These are phyloP conservation scores for Sugiyamaella marilandica DNA, from an alignment of 805 yeast genomes.

Conservation along the genomic window DNA sequence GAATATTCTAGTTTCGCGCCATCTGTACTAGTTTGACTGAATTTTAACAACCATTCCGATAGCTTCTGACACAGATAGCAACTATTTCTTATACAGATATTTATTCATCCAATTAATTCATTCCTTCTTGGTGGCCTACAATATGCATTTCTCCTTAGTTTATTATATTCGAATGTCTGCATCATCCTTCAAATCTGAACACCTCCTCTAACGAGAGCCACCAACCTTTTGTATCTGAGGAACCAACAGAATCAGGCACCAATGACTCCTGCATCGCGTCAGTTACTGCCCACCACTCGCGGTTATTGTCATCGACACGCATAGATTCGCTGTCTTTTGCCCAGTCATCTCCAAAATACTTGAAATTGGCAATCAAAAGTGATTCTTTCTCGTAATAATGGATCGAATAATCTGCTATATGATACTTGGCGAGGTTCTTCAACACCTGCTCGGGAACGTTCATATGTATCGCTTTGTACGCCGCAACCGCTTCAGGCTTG, in stretches of 20 bases:
- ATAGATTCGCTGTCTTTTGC: slow-evolving; percentile 34
- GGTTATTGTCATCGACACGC: slow-evolving; percentile 35
- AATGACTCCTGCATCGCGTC: slow-evolving; percentile 39
- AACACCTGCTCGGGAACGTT: slow-evolving; percentile 34
- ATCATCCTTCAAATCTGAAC: slow-evolving; percentile 34
- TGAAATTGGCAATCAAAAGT: slow-evolving; percentile 36
- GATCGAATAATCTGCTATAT: slow-evolving; percentile 41
- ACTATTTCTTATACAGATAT: no score
- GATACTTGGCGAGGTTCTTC: slow-evolving; percentile 33
- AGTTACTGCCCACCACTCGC: slow-evolving; percentile 40
- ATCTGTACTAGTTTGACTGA: no score
- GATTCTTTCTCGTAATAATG: slow-evolving; percentile 33
- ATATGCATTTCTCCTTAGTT: no score
- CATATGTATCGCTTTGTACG: slow-evolving; percentile 35
- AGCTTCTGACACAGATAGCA: no score
- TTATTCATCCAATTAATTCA: no score
- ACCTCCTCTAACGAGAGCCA: slow-evolving; percentile 38
- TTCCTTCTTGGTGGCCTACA: no score
- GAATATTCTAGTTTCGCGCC: no score
- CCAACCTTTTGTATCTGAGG: slow-evolving; percentile 39
- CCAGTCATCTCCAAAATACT: slow-evolving; percentile 39
- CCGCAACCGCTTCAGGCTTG: slow-evolving; percentile 37
- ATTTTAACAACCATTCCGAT: no score
- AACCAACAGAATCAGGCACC: slow-evolving; percentile 36
- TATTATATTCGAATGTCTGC: neutral